Evolutionary conservation across 257 asterid species (phyloP).

Genomic region (Solanum arcanum): DNA sequence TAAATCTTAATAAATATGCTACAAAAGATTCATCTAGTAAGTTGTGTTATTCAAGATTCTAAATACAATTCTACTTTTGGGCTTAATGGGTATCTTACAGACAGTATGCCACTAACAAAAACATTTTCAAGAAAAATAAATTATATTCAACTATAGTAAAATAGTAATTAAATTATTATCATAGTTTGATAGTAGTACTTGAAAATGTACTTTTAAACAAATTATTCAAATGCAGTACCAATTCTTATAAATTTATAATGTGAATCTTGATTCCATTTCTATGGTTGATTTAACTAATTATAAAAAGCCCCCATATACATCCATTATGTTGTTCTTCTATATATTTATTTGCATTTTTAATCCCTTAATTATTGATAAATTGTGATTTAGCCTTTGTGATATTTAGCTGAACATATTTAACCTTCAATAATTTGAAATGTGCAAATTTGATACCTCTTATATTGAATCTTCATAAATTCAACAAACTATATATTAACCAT

Average conservation of each 20-base stretch:
- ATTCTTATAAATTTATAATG: background rate
- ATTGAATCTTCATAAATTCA: background rate
- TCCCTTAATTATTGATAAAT: background rate
- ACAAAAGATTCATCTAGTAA: conserved; percentile 19
- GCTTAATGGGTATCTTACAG: background rate
- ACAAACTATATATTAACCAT: background rate
- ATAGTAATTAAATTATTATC: background rate
- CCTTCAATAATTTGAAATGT: background rate
- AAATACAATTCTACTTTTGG: background rate
- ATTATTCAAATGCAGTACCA: background rate
- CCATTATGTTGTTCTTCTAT: conserved; percentile 4
- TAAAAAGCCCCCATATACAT: conserved; percentile 1
- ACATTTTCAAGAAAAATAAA: background rate
- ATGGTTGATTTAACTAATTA: background rate
- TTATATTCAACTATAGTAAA: background rate
- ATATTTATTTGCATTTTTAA: background rate
- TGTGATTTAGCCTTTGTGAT: background rate
- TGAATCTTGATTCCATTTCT: conserved; percentile 3
- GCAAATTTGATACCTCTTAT: background rate
- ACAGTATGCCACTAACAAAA: background rate
- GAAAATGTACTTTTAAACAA: background rate
- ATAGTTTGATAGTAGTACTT: conserved; percentile 1
- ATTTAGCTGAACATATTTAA: background rate
- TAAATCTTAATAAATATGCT: background rate
- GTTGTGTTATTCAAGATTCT: conserved; percentile 1